phyloP scores from a whole-genome alignment of 192 early-diverging fungal genomes.

The Backusella tarrabulga region DNA sequence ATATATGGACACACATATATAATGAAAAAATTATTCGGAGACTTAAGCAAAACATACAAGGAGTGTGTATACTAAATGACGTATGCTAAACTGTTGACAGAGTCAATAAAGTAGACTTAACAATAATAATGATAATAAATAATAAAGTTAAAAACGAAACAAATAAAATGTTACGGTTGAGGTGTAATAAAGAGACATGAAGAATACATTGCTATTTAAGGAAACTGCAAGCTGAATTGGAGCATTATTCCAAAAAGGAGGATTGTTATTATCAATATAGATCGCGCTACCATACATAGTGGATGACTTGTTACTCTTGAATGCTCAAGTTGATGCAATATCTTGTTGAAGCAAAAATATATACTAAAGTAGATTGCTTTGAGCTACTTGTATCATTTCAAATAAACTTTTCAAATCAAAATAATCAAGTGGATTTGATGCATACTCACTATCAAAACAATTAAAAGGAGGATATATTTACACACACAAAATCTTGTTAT shows the following conservation, averaged over 20 bases:
- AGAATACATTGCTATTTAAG: not conserved
- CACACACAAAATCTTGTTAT: not conserved
- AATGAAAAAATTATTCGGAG: not conserved
- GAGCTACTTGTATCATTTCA: constrained; percentile 1
- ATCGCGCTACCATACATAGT: not conserved
- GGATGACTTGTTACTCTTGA: not conserved
- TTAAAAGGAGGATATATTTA: not conserved
- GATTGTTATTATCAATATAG: not conserved
- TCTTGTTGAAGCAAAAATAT: not conserved
- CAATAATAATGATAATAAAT: not conserved
- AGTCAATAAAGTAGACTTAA: not conserved
- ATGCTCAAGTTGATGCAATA: not conserved
- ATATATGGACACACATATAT: not conserved
- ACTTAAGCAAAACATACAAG: not conserved
- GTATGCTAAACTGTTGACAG: not conserved
- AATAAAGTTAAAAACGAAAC: not conserved
- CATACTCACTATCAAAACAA: not conserved
- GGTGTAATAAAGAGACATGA: not conserved
- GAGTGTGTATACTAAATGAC: not conserved
- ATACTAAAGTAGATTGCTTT: not conserved
- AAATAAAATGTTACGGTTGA: not conserved
- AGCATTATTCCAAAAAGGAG: not conserved
- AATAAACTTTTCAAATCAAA: constrained; percentile 1
- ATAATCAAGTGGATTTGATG: not conserved
- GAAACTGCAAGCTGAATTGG: constrained; percentile 1